Percentiles rank a stretch among this genome's conserved stretches.
These are phyloP conservation scores for Exophiala oligosperma DNA, from an alignment of 2,329 filamentous ascomycete species.

Conservation along the genomic window DNA sequence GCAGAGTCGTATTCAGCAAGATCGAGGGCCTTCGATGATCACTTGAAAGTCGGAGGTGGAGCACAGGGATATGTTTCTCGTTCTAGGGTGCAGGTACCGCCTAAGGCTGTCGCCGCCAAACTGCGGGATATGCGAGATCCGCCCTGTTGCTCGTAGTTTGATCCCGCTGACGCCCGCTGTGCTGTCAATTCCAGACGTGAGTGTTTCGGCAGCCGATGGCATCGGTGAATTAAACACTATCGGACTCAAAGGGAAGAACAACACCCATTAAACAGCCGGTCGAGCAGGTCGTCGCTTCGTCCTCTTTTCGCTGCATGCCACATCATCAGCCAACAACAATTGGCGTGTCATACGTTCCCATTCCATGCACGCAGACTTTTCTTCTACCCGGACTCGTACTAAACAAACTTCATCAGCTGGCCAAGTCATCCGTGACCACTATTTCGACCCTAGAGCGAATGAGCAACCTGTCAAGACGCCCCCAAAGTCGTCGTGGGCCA, in stretches of 20 bases:
- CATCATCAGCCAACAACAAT: slow-evolving; percentile 10
- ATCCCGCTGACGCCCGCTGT: background rate
- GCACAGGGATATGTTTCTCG: slow-evolving; percentile 1
- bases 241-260: background rate
- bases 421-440: slow-evolving; percentile 6
- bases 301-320: slow-evolving; percentile 2
- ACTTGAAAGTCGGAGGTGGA: background rate
- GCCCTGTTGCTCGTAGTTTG: background rate
- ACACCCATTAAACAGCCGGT: background rate
- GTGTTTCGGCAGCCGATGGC: slow-evolving; percentile 5
- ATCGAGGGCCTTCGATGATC: background rate
- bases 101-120: background rate
- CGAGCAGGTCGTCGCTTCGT: background rate
- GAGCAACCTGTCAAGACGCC: slow-evolving; percentile 3
- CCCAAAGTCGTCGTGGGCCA: slow-evolving; percentile 11
- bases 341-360: background rate
- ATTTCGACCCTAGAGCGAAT: slow-evolving; percentile 9
- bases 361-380: background rate
- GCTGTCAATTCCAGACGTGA: slow-evolving; percentile 1
- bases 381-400: background rate
- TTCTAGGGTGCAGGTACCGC: slow-evolving; percentile 4
- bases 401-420: slow-evolving; percentile 13
- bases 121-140: background rate
- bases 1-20: background rate
- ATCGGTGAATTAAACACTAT: background rate